phyloP scores from a whole-genome alignment of 2,329 filamentous ascomycete genomes.

The Penicillium crustosum region DNA sequence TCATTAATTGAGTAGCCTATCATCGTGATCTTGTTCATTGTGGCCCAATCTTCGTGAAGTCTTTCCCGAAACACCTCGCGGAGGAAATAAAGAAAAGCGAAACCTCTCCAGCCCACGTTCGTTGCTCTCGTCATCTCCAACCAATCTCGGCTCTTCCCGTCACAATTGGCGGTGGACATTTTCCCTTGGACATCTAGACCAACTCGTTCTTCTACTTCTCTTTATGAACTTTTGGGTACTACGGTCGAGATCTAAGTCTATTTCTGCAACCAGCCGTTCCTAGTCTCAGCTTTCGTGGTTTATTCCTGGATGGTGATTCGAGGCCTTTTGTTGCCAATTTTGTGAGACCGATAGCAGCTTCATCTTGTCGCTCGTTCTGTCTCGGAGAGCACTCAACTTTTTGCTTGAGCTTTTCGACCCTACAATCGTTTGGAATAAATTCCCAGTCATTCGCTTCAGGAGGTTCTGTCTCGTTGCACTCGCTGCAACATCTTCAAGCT shows the following conservation, averaged over 20 bases:
- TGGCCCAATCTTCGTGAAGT: constrained; percentile 33
- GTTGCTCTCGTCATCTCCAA: constrained; percentile 12
- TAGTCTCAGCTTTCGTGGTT: constrained; percentile 29
- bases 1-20: constrained; percentile 41
- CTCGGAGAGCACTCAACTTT: constrained; percentile 37
- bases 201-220: constrained; percentile 13
- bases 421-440: constrained; percentile 43
- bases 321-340: constrained; percentile 31
- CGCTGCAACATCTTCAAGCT: constrained; percentile 51
- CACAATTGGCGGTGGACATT: constrained; percentile 17
- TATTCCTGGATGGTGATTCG: constrained; percentile 39
- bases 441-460: constrained; percentile 50
- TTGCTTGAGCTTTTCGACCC: constrained; percentile 34
- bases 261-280: constrained; percentile 35
- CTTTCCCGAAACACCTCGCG: constrained; percentile 28
- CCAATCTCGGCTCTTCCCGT: constrained; percentile 12
- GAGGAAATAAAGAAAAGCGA: constrained; percentile 24
- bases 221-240: constrained; percentile 25
- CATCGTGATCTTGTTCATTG: constrained; percentile 24
- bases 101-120: constrained; percentile 28
- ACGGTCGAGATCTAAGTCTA: constrained; percentile 25
- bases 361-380: constrained; percentile 47
- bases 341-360: constrained; percentile 38
- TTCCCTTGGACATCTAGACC: constrained; percentile 15
- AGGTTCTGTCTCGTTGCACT: constrained; percentile 44